Base-by-base conservation (phyloP, 805 yeast species). In the Metschnikowia orientalis region DNA sequence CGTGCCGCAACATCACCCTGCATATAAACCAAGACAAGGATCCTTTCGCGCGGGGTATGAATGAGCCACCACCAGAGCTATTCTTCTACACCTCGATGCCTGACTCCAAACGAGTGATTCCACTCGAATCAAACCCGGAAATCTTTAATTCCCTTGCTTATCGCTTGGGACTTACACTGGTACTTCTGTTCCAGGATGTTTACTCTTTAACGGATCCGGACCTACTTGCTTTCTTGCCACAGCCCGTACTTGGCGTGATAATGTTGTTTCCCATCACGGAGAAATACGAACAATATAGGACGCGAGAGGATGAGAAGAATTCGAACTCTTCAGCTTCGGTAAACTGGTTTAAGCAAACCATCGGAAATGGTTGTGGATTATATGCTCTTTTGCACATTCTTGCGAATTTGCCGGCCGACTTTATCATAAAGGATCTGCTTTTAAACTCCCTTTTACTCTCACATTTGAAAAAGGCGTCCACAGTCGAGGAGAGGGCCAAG, bases 311-410 rank as follows among this genome's bases (percentile, higher is more conserved):
- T 36, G 38, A 25, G 4, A 47, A 47, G 18, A 33, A 48, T 8
- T 55, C 57, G 26, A 66, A 64, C 29, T 36, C 47, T 13, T 42
- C 52, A 5, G 60, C 48, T 5, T 48, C 57, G 8, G 63, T 78
- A 10, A 44, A 70, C n/a, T 92, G 97, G 97, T 76, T 79, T 47
- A 77, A 76, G 45, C 98, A 90, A 51, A 78, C 88, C 1, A 75
- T 92, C 11, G 75, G 74, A 41, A 90, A 90, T 54, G 94, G 95
- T 0, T 90, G 98, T 62, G 98, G 98, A 4, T 71, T 94, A 19
- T 86, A 83, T 57, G 97, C 95, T 0, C 56, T 92, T 28, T 61
- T 90, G 14, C 97, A 90, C 48, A 42, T 63, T 1, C 48, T 74
- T 22, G 44, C 66, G 19, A 75, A 75, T 44, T 45, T 75, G 28